These are phyloP conservation scores for Luzula sylvatica DNA, from an alignment of 176 grass and related monocot genomes.

Conservation along the genomic window DNA sequence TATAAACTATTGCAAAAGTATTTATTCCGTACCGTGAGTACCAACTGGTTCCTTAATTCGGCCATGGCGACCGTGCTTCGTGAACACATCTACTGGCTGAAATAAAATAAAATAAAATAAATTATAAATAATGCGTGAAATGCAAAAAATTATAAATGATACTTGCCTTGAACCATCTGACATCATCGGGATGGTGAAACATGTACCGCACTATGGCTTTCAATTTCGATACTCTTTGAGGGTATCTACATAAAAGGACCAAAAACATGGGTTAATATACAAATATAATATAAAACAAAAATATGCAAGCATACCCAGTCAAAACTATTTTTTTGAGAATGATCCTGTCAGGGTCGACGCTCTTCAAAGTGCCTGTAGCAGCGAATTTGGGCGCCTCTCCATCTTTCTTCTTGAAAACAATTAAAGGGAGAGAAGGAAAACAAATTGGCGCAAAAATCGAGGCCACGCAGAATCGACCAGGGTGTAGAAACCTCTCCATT, in stretches of 20 bases:
- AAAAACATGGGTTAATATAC: neutral
- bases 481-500: constrained; percentile 94
- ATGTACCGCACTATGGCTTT: constrained; percentile 86
- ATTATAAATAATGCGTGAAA: neutral
- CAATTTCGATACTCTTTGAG: constrained; percentile 81
- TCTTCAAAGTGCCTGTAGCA: constrained; percentile 69
- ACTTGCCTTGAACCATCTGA: constrained; percentile 97
- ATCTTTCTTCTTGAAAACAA: constrained; percentile 62
- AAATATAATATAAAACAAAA: neutral
- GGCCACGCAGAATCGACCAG: constrained; percentile 78
- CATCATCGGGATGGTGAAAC: constrained; percentile 83
- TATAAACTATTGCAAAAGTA: no score
- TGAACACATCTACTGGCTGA: constrained; percentile 80
- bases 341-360: constrained; percentile 68
- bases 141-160: neutral
- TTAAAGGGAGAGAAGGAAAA: constrained; percentile 60
- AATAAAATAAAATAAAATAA: constrained; percentile 13
- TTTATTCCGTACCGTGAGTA: constrained; percentile 53
- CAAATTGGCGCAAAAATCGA: constrained; percentile 80
- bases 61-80: constrained; percentile 77
- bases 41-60: constrained; percentile 89
- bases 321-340: constrained; percentile 93
- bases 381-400: constrained; percentile 54
- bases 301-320: constrained; percentile 67
- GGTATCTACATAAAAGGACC: constrained; percentile 56